Evolutionary conservation across 2,329 filamentous ascomycete genomes (phyloP).

Genomic region (Colletotrichum noveboracense): DNA sequence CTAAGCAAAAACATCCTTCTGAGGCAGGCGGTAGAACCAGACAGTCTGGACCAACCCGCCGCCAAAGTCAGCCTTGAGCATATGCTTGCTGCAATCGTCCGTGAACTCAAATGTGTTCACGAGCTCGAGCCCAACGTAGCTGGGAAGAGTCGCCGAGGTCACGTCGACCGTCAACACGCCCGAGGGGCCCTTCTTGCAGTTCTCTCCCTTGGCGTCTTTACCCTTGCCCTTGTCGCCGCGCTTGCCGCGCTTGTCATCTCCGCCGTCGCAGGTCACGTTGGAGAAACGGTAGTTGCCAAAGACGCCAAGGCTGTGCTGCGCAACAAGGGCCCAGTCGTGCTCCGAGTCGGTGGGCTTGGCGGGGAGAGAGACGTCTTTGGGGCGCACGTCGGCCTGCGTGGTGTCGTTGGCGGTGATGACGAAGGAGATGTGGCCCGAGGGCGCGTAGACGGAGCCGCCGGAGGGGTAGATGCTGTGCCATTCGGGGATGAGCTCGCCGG

Average conservation of each 20-base stretch:
- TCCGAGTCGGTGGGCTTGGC: neutral
- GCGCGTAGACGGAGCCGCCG: neutral
- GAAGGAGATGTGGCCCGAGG: neutral
- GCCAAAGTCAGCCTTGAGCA: constrained; percentile 1
- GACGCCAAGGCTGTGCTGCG: constrained; percentile 4
- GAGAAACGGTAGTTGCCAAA: neutral
- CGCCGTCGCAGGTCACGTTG: neutral
- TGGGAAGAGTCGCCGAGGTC: constrained; percentile 2
- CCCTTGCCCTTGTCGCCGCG: neutral
- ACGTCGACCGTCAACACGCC: neutral
- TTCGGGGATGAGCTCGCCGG: neutral
- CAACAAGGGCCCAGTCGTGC: neutral
- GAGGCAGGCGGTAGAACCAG: neutral
- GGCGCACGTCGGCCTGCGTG: neutral
- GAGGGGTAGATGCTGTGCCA: constrained; percentile 12
- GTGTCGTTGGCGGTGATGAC: constrained; percentile 9
- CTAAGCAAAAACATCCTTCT: neutral
- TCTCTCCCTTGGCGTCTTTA: neutral
- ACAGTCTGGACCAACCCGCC: neutral
- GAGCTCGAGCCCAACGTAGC: neutral
- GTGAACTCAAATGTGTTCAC: constrained; percentile 1
- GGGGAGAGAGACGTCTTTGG: neutral
- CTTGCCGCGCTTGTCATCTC: neutral
- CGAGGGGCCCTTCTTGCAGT: neutral
- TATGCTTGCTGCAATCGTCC: neutral